Evolutionary conservation across 176 grass and related monocot species (phyloP), one percentile per base, ranked within the genome.

Genomic region (Bonia amplexicaulis): DNA sequence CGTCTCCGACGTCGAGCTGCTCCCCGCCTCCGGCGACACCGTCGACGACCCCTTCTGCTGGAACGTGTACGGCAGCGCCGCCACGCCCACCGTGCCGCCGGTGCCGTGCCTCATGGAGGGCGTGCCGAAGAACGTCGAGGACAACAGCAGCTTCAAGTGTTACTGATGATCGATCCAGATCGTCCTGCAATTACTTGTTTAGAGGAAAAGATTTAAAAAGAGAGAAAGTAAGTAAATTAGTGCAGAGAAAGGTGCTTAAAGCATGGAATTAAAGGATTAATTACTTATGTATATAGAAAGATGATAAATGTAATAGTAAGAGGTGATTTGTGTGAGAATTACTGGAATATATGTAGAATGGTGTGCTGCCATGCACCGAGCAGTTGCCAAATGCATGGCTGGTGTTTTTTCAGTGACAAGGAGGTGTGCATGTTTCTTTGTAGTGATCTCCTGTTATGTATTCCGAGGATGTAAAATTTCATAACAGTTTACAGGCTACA

Each of bases 41-140:
- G 59, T 92, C 37, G 80, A 80, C 26, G 77, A 89, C 17, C 87
- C 96, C 0, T 98, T 98, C 89, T 98, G 96, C 79, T 98, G 96
- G 96, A 98, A 93, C 44, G 89, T 88, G 2, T 98, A 98, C 48
- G 96, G 96, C 13, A 82, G 10, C 31, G 44, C 85, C 6, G 52
- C 71, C 37, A 81, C 91, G 63, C 89, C 89, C 65, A 98, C 85
- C 1, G 89, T 95, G 62, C 96, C 96, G 53, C 96, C 96, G 6
- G 58, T 93, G 25, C 22, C 39, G 9, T 97, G 95, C 86, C 86
- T 97, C 76, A 65, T 80, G 31, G 80, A 80, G 1, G 96, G 96
- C 67, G 55, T 78, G 55, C 96, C 96, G 0, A 55, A 44, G 49
- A 89, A 83, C 52, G 12, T 66, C 14, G 53, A 65, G 2, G 90